phyloP scores from a whole-genome alignment of 129 eudicot genomes.

The Flaveria ramosissima region DNA sequence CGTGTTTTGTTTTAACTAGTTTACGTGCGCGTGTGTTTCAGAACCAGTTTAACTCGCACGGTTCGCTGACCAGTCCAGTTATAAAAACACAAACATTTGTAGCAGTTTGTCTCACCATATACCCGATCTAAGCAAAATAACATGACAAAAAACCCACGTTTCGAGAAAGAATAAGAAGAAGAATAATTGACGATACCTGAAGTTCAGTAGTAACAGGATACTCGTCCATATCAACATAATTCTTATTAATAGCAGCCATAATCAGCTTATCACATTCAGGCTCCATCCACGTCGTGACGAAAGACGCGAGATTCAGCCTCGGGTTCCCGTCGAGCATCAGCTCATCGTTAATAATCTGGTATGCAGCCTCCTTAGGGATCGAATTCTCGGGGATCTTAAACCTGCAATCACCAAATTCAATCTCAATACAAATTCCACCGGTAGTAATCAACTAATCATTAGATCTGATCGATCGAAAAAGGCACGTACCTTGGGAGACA shows the following conservation, averaged over 20 bases:
- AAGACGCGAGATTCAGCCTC: conserved; percentile 84
- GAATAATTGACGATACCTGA: conserved; percentile 44
- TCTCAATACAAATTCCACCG: conserved; percentile 8
- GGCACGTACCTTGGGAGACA: conserved; percentile 63
- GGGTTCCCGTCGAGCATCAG: conserved; percentile 94
- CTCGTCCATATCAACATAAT: conserved; percentile 94
- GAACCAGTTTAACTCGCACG: too few species aligned
- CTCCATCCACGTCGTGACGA: conserved; percentile 96
- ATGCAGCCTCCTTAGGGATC: conserved; percentile 88
- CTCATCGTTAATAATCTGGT: conserved; percentile 84
- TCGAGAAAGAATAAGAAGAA: not conserved
- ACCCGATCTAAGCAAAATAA: too few species aligned
- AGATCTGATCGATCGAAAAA: conserved; percentile 8
- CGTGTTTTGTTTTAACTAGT: too few species aligned
- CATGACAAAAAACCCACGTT: not conserved
- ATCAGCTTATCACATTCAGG: conserved; percentile 88
- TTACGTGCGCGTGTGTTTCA: too few species aligned
- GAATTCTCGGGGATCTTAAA: conserved; percentile 64
- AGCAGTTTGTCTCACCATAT: too few species aligned
- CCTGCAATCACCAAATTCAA: conserved; percentile 34
- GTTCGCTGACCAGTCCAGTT: too few species aligned
- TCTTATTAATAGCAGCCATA: conserved; percentile 64
- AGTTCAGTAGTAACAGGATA: conserved; percentile 93
- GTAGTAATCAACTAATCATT: too few species aligned
- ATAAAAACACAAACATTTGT: too few species aligned